phyloP scores from a whole-genome alignment of 257 asterid species.

The Handroanthus guayacan region DNA sequence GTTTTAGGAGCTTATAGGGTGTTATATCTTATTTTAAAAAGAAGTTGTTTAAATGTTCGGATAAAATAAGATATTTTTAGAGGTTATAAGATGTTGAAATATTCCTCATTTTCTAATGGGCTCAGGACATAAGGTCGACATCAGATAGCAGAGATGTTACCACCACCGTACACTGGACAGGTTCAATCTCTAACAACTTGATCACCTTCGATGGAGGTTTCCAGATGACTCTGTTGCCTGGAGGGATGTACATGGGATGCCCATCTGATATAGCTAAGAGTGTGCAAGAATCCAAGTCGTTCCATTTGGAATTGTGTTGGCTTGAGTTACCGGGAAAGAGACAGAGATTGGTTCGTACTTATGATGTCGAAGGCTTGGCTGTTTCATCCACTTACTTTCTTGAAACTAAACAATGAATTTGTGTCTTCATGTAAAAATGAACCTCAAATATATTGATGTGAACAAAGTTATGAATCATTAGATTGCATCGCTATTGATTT shows the following conservation, averaged over 20 bases:
- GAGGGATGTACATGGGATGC: constrained; percentile 90
- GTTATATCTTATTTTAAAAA: no score
- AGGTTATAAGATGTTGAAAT: neutral
- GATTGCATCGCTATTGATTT: no score
- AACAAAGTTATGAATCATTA: no score
- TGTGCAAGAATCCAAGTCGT: constrained; percentile 79
- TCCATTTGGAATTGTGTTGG: constrained; percentile 94
- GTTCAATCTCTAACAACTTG: constrained; percentile 65
- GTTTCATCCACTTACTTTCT: constrained; percentile 85
- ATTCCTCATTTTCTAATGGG: neutral
- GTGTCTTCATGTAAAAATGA: neutral
- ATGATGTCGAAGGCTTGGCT: constrained; percentile 82
- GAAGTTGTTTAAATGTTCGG: no score
- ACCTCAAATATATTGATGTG: no score
- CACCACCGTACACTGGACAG: constrained; percentile 84
- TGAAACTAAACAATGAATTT: constrained; percentile 68
- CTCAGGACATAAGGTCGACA: constrained; percentile 73
- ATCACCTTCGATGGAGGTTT: constrained; percentile 75
- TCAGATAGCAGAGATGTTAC: constrained; percentile 56
- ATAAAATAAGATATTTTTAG: no score
- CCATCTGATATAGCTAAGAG: constrained; percentile 80
- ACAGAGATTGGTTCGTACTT: constrained; percentile 87
- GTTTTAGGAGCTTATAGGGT: no score
- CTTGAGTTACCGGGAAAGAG: constrained; percentile 77
- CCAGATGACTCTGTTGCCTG: constrained; percentile 76